phyloP scores from a whole-genome alignment of 2,329 filamentous ascomycete species.

The Xylaria sp. region DNA sequence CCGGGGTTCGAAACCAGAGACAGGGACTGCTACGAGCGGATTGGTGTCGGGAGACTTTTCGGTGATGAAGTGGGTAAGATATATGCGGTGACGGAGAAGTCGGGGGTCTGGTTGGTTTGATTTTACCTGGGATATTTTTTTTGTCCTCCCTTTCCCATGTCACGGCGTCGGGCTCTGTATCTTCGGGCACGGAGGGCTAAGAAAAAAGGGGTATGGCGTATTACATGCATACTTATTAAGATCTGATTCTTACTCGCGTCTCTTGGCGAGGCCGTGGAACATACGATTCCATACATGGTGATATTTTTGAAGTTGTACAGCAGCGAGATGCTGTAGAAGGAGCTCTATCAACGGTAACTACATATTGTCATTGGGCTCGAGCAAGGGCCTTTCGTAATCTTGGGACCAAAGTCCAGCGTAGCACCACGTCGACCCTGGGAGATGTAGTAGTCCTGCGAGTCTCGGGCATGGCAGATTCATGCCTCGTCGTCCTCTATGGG shows the following conservation, averaged over 20 bases:
- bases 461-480: slow-evolving; percentile 25
- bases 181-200: slow-evolving; percentile 4
- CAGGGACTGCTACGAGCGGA: slow-evolving; percentile 31
- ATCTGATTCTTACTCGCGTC: slow-evolving; percentile 28
- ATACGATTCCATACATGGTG: slow-evolving; percentile 15
- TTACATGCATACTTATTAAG: slow-evolving; percentile 27
- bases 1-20: slow-evolving; percentile 13
- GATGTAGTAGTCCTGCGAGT: slow-evolving; percentile 16
- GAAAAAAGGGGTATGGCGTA: slow-evolving; percentile 13
- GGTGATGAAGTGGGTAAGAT: slow-evolving; percentile 27
- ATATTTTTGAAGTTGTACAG: slow-evolving; percentile 25
- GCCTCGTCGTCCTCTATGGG: neutral
- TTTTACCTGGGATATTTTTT: slow-evolving; percentile 1
- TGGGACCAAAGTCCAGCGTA: slow-evolving; percentile 14
- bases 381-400: slow-evolving; percentile 31
- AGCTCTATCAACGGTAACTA: neutral
- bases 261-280: slow-evolving; percentile 27
- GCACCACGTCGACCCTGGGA: slow-evolving; percentile 14
- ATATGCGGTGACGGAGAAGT: slow-evolving; percentile 23
- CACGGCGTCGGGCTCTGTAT: neutral
- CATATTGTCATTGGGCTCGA: neutral
- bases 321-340: slow-evolving; percentile 7
- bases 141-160: slow-evolving; percentile 11
- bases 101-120: slow-evolving; percentile 31
- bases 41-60: slow-evolving; percentile 34